Base-by-base conservation (phyloP, 306 rosid genomes). In the Ziziphus jujuba region DNA sequence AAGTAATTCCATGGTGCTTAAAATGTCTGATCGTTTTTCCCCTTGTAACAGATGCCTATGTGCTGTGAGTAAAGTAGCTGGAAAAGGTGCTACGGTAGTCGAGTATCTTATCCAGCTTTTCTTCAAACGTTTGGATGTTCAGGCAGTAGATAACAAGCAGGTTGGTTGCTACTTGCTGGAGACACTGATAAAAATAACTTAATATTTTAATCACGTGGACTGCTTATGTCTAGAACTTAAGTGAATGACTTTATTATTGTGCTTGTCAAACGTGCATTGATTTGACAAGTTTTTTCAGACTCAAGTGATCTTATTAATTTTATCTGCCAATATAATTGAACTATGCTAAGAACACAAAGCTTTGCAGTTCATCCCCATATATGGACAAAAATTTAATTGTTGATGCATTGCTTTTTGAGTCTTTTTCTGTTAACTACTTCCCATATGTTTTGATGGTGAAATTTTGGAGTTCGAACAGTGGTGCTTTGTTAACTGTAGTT, bases 41-140 rank as follows among this genome's bases (percentile, higher is more conserved):
- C 28, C 61, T 40, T 67, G 40, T 67, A 67, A 78, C 85, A 93
- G 99, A 83, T 93, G 99, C 73, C 89, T 93, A 56, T 93, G 97
- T 79, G 82, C 95, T 76, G 81, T 83, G 79, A 82, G 97, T 78
- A 90, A 83, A 77, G 81, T 86, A 57, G 85, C 89, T 36, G 97
- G 99, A 66, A 83, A 87, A 69, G 99, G 96, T 43, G 91, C 87
- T 50, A 59, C 74, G 70, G 89, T 88, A 17, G 78, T 93, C 54
- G 87, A 88, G 84, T 77, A 90, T 70, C 97, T 93, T 73, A 87
- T 90, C 80, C 96, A 88, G 75, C 66, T 82, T 50, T 93, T 90
- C 80, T 90, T 78, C 82, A 93, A 83, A 75, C 82, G 84, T 75
- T 85, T 93, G 88, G 95, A 90, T 70, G 76, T 85, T 13, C 79